Conservation (phyloP, 176 grass and related monocot species). For the Urochloa ruziziensis region DNA sequence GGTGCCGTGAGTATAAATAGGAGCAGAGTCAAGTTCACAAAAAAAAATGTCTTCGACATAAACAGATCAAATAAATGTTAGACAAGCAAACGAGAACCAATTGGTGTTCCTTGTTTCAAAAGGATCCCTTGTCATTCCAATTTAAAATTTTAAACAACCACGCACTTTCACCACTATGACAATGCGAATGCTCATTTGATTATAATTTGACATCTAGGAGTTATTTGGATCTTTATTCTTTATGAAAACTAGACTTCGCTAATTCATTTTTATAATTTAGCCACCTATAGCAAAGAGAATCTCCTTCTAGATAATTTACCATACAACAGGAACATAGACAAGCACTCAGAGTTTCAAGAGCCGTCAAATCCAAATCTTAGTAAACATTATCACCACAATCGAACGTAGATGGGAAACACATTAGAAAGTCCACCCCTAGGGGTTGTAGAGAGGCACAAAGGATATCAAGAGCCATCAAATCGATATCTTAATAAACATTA, state of each 20-base stretch:
- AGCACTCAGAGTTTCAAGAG: too few relatives aligned
- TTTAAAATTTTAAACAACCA: background rate
- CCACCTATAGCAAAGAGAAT: background rate
- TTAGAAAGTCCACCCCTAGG: background rate
- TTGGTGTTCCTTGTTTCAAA: background rate
- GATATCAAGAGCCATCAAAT: slow-evolving; percentile 5
- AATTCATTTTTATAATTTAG: background rate
- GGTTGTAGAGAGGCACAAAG: background rate
- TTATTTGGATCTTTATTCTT: background rate
- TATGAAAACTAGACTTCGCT: background rate
- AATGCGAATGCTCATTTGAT: background rate
- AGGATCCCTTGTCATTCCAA: background rate
- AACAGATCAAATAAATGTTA: background rate
- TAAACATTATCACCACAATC: too few relatives aligned
- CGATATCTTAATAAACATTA: slow-evolving; percentile 19
- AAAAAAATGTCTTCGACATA: background rate
- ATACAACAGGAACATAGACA: too few relatives aligned
- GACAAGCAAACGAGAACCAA: background rate
- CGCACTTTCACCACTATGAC: background rate
- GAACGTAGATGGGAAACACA: too few relatives aligned
- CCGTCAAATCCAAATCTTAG: too few relatives aligned
- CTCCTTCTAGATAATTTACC: background rate
- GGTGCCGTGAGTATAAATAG: background rate
- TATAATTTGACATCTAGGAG: background rate
- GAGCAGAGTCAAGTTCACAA: background rate